Evolutionary conservation across 2,329 filamentous ascomycete species (phyloP).

Genomic region (Trichoderma oligosporum): DNA sequence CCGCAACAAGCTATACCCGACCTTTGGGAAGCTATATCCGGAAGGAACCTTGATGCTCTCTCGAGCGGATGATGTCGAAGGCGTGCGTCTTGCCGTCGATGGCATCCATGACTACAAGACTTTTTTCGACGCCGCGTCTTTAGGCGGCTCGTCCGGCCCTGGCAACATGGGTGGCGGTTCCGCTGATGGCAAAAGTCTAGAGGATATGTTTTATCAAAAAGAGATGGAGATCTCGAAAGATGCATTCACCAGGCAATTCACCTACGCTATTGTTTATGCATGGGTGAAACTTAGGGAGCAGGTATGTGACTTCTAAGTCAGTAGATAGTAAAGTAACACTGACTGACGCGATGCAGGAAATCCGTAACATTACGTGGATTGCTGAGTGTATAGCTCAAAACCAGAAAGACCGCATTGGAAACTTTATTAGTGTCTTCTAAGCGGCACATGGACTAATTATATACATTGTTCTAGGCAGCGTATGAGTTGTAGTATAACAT

Average conservation of each 20-base stretch:
- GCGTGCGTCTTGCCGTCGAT: slow-evolving; percentile 88
- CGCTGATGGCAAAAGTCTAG: slow-evolving; percentile 80
- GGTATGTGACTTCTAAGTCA: slow-evolving; percentile 55
- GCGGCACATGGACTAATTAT: slow-evolving; percentile 22
- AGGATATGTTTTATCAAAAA: slow-evolving; percentile 98
- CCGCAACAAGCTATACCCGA: slow-evolving; percentile 93
- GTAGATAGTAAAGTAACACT: background rate
- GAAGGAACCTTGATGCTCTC: slow-evolving; percentile 95
- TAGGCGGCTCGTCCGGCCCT: slow-evolving; percentile 66
- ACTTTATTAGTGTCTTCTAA: slow-evolving; percentile 98
- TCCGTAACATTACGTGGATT: slow-evolving; percentile 99
- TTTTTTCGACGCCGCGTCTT: slow-evolving; percentile 89
- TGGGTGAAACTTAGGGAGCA: slow-evolving; percentile 98
- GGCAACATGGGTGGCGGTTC: slow-evolving; percentile 83
- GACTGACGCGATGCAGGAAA: slow-evolving; percentile 64
- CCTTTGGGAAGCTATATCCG: slow-evolving; percentile 84
- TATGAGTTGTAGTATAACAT: slow-evolving; percentile 45
- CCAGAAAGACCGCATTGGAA: slow-evolving; percentile 97
- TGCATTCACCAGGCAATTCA: slow-evolving; percentile 94
- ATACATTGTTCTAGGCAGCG: slow-evolving; percentile 26
- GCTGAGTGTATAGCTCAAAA: slow-evolving; percentile 99
- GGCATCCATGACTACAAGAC: slow-evolving; percentile 89
- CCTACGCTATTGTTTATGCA: slow-evolving; percentile 88
- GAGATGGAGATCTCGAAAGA: slow-evolving; percentile 98
- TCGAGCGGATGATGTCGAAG: slow-evolving; percentile 89